Conservation (phyloP, 2,329 filamentous ascomycete genomes). For the Xylariaceae sp. region DNA sequence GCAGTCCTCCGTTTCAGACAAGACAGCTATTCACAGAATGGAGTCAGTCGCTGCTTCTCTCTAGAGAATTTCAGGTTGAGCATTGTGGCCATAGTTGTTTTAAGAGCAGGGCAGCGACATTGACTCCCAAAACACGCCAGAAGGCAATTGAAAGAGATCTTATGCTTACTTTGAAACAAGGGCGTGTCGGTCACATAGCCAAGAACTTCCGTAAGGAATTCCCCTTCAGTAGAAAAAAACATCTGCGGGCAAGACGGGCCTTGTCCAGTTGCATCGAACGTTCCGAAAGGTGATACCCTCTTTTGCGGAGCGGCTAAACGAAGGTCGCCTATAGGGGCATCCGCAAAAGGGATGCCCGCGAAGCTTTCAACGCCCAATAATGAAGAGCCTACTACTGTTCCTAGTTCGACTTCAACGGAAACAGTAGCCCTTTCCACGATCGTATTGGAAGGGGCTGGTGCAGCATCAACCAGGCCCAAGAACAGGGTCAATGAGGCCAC, state of each 20-base stretch:
- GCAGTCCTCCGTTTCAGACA: conserved; percentile 58
- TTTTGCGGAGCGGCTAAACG: conserved; percentile 68
- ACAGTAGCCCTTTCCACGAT: conserved; percentile 23
- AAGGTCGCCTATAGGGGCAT: conserved; percentile 63
- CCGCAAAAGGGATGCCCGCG: conserved; percentile 72
- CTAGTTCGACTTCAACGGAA: conserved; percentile 27
- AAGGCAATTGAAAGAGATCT: conserved; percentile 15
- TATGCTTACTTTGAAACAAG: conserved; percentile 53
- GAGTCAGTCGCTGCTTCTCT: too few relatives aligned
- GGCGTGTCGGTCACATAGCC: conserved; percentile 53
- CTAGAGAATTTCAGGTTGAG: too few relatives aligned
- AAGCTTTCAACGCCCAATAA: conserved; percentile 59
- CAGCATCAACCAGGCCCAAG: conserved; percentile 20
- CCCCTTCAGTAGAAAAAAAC: conserved; percentile 47
- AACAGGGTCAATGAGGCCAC: conserved; percentile 12
- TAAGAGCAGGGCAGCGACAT: too few relatives aligned
- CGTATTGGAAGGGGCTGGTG: conserved; percentile 18
- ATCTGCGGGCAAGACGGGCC: conserved; percentile 72
- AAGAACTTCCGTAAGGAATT: conserved; percentile 41
- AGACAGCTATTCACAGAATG: too few relatives aligned
- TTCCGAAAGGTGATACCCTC: conserved; percentile 55
- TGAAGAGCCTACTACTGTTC: conserved; percentile 30
- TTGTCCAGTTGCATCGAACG: conserved; percentile 55
- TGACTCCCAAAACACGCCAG: too few relatives aligned
- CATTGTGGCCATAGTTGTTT: too few relatives aligned